Conservation (phyloP, 2,329 filamentous ascomycete genomes). For the Alternaria gaisen region DNA sequence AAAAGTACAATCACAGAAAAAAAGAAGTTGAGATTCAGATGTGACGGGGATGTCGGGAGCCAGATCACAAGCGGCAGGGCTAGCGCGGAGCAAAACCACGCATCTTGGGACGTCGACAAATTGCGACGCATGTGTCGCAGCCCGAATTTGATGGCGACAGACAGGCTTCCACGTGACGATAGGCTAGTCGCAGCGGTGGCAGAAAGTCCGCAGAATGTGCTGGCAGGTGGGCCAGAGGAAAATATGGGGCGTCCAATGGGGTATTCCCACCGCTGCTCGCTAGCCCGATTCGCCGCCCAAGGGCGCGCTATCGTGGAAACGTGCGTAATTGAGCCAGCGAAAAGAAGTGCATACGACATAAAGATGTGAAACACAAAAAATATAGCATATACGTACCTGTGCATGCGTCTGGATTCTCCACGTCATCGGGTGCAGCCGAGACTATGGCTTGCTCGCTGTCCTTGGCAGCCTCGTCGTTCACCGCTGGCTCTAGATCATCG, state of each 20-base stretch:
- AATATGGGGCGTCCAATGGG: constrained; percentile 23
- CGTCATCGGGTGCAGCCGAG: constrained; percentile 12
- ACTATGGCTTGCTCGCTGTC: constrained; percentile 10
- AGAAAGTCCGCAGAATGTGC: constrained; percentile 22
- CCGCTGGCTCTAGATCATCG: constrained; percentile 3
- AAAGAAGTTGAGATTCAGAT: constrained; percentile 15
- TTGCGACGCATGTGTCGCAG: constrained; percentile 41
- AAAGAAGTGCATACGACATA: constrained; percentile 10
- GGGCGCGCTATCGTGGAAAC: constrained; percentile 18
- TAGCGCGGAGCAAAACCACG: constrained; percentile 32
- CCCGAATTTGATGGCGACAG: constrained; percentile 29
- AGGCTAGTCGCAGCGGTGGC: constrained; percentile 30
- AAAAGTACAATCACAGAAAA: constrained; percentile 8
- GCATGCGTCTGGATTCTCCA: constrained; percentile 10
- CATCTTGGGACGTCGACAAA: constrained; percentile 36
- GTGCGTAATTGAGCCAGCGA: constrained; percentile 14
- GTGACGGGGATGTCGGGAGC: constrained; percentile 25
- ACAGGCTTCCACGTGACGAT: constrained; percentile 38
- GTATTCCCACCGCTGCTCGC: constrained; percentile 20
- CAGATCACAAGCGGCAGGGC: constrained; percentile 19
- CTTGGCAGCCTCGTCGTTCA: constrained; percentile 6
- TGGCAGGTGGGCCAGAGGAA: constrained; percentile 26
- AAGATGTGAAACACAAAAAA: constrained; percentile 14
- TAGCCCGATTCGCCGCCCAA: constrained; percentile 25
- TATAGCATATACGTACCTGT: constrained; percentile 30